Evolutionary conservation across 2,329 filamentous ascomycete species (phyloP), one percentile per base, ranked within the genome.

Genomic region (Tricladium varicosporioides): DNA sequence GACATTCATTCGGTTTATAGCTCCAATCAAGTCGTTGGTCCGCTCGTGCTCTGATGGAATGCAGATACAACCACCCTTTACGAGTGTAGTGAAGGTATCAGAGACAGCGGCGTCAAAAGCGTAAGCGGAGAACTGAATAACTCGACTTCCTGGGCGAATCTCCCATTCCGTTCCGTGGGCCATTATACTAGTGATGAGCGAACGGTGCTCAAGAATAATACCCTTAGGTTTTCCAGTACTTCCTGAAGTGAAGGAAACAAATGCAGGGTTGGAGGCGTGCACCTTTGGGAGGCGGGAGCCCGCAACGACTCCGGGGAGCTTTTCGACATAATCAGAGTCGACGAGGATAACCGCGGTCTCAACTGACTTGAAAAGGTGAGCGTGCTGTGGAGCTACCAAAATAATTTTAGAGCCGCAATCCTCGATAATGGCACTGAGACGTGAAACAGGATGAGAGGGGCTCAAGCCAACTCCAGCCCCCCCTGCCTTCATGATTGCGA

Each of bases 151-250:
- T 10, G 33, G 8, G 11, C 43, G 46, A 18, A 54, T 45, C 5
- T 43, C 32, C 15, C 47, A 46, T n/a, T 40, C 51, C 19, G 44
- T 19, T n/a, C 51, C 56, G 27, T 55, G 57, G 3, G 57, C 53
- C 13, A 50, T 19, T 5, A 52, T 19, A 40, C 55, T 56, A 10
- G 59, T 59, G 11, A 36, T 50, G 15, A 63, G n/a, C 7, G 63
- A 15, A 10, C 52, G 32, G 51, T 66, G 64, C 18, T 59, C 54
- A 16, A 60, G 48, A 13, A 62, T 49, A 10, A 64, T 56, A 2
- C 59, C 60, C 16, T 67, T 67, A 2, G 65, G 65, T 14, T 44
- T 56, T 14, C 64, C 64, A 7, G 65, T 64, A 32, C 71, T 74
- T n/a, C 74, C 61, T 5, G 70, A 65, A n/a, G 62, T 63, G 45